Evolutionary conservation across 345 rosid genomes (phyloP), one percentile per base, ranked within the genome.

Genomic region (Euphorbia lathyris): DNA sequence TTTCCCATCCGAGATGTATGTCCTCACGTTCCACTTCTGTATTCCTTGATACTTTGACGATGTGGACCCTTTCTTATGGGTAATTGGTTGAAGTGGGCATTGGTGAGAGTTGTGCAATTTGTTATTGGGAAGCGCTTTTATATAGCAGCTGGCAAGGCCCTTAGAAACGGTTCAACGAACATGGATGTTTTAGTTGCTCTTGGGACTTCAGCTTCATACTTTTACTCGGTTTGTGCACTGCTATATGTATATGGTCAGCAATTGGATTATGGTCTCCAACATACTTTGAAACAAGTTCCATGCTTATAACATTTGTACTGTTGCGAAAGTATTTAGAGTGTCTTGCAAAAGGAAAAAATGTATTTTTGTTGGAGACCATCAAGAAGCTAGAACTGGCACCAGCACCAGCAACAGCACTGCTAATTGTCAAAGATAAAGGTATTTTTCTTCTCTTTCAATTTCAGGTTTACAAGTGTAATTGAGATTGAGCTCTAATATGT

Each of bases 131-230:
- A 88, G 87, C 97, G 98, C 29, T 96, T 96, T 83, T 92, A 96
- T 65, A 67, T 90, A 53, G 99, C 96, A 14, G 99, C 99, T 53
- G 92, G 88, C 73, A 87, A 98, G 85, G 99, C 99, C 74, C 98
- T 96, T 78, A 89, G 96, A 75, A 96, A 96, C 77, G 93, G 99
- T 79, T 87, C 99, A 70, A 86, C 97, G 78, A 96, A 96, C 83
- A 96, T 96, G 99, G 99, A 96, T 80, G 99, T 96, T 77, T 77
- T 96, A 80, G 99, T 96, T 67, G 98, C 90, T 23, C 69, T 96
- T 83, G 98, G 98, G 73, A 96, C 99, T 27, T 87, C 99, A 3
- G 97, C 98, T 4, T 83, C 98, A 42, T 96, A 96, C 80, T 90
- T 90, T 78, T 96, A 96, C 83, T 96, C 99, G 69, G 98, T 96